A percentile compares a stretch with the other conserved stretches of the same genome.
Conservation (phyloP, 1,284 basidiomycete genomes). For the Meripilus lineatus region DNA sequence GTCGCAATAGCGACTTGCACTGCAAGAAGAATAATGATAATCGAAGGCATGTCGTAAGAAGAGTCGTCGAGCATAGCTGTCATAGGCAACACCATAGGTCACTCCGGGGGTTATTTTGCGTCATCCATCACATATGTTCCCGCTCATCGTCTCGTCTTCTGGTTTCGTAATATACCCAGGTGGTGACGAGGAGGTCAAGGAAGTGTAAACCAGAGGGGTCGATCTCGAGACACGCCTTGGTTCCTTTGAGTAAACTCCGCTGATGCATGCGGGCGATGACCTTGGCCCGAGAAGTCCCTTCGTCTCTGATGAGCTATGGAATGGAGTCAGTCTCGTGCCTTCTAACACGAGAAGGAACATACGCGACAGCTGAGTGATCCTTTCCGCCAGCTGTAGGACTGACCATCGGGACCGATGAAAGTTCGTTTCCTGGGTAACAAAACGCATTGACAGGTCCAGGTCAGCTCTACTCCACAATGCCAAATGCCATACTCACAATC, state of each 20-base stretch:
- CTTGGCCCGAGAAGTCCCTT: neutral
- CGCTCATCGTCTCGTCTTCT: constrained; percentile 8
- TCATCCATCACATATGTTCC: no score
- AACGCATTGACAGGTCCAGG: neutral
- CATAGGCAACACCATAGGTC: no score
- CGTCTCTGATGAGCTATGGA: constrained; percentile 8
- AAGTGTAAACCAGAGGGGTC: constrained; percentile 3
- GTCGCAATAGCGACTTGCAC: no score
- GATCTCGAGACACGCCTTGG: constrained; percentile 4
- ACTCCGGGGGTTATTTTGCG: no score
- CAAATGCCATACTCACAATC: neutral
- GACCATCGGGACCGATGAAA: constrained; percentile 7
- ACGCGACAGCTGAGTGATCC: neutral
- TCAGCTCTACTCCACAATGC: neutral
- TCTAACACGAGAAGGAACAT: no score
- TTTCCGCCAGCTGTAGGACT: constrained; percentile 5
- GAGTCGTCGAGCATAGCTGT: no score
- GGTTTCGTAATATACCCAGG: constrained; percentile 9
- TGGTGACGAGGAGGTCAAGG: constrained; percentile 9
- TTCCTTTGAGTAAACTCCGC: constrained; percentile 2
- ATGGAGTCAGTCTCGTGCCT: no score
- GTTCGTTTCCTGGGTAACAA: neutral
- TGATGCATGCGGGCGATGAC: neutral
- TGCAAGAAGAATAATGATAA: no score
- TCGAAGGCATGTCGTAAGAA: no score